These are phyloP conservation scores for Corchorus capsularis DNA, from an alignment of 345 rosid genomes.

Conservation along the genomic window DNA sequence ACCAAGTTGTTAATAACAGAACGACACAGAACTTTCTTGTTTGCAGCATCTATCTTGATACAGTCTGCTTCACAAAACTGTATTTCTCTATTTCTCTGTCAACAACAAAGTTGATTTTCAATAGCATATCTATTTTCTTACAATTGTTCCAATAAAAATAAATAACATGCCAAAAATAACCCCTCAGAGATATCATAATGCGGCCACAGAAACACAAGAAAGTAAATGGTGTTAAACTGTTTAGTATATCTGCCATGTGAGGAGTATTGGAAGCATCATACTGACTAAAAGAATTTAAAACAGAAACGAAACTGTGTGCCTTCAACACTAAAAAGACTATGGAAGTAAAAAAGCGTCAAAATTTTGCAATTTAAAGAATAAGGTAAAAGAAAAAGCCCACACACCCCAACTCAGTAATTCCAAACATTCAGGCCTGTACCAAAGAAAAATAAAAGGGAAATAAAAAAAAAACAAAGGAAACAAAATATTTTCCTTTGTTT, in stretches of 20 bases:
- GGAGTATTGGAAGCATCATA: not conserved
- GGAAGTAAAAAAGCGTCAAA: not conserved
- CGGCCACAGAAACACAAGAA: not conserved
- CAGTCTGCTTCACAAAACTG: slow-evolving; percentile 90
- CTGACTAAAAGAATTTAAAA: not conserved
- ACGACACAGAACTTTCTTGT: slow-evolving; percentile 58
- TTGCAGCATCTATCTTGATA: slow-evolving; percentile 72
- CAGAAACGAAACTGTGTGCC: not conserved
- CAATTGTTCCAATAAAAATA: not conserved
- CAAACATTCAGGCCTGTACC: not conserved
- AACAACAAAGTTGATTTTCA: slow-evolving; percentile 7
- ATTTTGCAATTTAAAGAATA: not conserved
- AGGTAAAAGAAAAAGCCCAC: not conserved
- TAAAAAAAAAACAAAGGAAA: not conserved
- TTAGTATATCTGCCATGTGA: not conserved
- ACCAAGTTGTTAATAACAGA: slow-evolving; percentile 52
- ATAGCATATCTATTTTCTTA: not conserved
- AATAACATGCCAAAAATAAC: not conserved
- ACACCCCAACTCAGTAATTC: not conserved
- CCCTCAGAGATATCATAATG: not conserved
- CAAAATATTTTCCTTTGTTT: not conserved
- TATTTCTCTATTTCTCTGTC: slow-evolving; percentile 77
- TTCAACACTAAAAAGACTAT: not conserved
- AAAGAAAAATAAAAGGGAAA: not conserved
- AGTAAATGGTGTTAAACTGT: not conserved